These are phyloP conservation scores for Syncephalastrum monosporum DNA, from an alignment of 371 early-diverging fungal species.

Conservation along the genomic window DNA sequence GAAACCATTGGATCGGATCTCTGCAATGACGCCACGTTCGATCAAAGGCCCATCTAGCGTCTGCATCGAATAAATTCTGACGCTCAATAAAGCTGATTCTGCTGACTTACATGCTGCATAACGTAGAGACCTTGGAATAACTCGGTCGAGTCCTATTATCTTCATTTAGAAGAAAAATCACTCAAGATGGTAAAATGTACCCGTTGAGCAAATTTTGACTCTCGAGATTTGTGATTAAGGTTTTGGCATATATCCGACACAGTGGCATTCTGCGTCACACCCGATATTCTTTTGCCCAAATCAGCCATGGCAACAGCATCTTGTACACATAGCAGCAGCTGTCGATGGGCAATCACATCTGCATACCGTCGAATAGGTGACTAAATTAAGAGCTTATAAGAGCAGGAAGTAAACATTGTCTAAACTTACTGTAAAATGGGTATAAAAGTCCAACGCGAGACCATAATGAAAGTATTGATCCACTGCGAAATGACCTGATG, in stretches of 20 bases:
- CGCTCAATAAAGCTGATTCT: background rate
- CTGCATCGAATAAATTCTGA: constrained; percentile 2
- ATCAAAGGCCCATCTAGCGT: constrained; percentile 42
- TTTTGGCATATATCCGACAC: constrained; percentile 54
- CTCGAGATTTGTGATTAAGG: constrained; percentile 70
- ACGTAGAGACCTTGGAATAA: constrained; percentile 76
- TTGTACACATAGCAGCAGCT: constrained; percentile 54
- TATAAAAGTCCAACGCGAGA: constrained; percentile 84
- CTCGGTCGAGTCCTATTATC: constrained; percentile 65
- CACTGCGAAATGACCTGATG: constrained; percentile 49
- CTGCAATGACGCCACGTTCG: constrained; percentile 69
- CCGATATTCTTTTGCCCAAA: constrained; percentile 13
- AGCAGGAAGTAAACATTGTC: background rate
- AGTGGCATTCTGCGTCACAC: constrained; percentile 42
- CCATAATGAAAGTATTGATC: constrained; percentile 80
- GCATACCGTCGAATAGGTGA: constrained; percentile 99
- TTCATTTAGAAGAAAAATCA: background rate
- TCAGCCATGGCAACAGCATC: constrained; percentile 22
- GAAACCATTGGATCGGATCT: constrained; percentile 74
- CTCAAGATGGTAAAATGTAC: constrained; percentile 16
- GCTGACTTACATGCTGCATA: constrained; percentile 47
- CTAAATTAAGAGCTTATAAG: constrained; percentile 13
- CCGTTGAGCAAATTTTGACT: constrained; percentile 73
- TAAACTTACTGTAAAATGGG: constrained; percentile 85
- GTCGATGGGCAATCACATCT: constrained; percentile 96